These are phyloP conservation scores for Cytospora chrysosperma DNA, from an alignment of 2,329 filamentous ascomycete genomes.

Conservation along the genomic window DNA sequence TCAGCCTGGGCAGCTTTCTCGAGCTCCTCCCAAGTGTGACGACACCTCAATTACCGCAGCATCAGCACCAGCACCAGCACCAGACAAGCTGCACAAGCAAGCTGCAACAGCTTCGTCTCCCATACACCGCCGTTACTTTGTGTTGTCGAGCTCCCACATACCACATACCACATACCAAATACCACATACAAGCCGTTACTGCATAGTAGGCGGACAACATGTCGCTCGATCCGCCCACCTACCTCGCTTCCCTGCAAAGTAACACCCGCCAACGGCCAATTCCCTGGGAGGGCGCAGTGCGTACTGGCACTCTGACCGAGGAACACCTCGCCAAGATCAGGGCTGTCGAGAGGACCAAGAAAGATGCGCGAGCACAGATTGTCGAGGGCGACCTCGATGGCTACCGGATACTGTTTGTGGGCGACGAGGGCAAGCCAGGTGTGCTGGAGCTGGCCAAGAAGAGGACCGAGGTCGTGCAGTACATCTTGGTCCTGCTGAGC, in stretches of 20 bases:
- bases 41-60: neutral
- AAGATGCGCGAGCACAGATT: constrained; percentile 81
- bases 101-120: neutral
- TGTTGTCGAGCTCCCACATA: neutral
- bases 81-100: no score
- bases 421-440: constrained; percentile 64
- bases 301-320: constrained; percentile 90
- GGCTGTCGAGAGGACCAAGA: constrained; percentile 92
- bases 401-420: constrained; percentile 79
- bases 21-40: neutral
- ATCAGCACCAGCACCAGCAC: neutral
- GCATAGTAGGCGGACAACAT: constrained; percentile 48
- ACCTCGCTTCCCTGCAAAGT: constrained; percentile 82
- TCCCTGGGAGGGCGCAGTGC: constrained; percentile 94
- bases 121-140: neutral
- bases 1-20: no score
- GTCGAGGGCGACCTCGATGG: constrained; percentile 77
- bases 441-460: constrained; percentile 84
- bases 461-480: constrained; percentile 88
- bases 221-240: constrained; percentile 90
- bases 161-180: no score
- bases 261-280: constrained; percentile 96
- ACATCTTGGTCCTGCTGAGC: constrained; percentile 83
- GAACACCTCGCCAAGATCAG: constrained; percentile 94
- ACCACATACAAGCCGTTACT: neutral